Base-by-base conservation (phyloP, 2,329 filamentous ascomycete species). In the Coniella vitis region DNA sequence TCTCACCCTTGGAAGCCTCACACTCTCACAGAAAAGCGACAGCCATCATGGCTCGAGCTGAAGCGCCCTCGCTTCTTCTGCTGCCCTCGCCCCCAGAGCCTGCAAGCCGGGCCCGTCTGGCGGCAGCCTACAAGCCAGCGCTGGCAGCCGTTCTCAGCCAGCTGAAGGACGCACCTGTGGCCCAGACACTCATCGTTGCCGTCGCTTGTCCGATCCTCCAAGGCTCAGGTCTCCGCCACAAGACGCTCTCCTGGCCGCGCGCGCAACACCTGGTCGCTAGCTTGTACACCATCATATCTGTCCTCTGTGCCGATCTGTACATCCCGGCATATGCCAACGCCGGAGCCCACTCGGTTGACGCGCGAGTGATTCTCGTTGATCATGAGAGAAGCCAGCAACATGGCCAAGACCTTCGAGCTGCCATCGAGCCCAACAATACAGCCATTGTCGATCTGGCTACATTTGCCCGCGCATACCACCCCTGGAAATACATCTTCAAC, bases 261-360 rank as follows among this genome's bases (percentile, higher is more conserved):
- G 77, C 83, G 0, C 89, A 95, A 65, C 73, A 76, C n/a, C 72
- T 91, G 4, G 68, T 96, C 19, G 86, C 86, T 3, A 78, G 79
- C 21, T 63, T 94, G 20, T 97, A 97, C 72, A 82, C 83, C 58
- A 75, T 96, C 43, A 71, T 93, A 48, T 84, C 84, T 31, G 70
- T 83, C 39, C 72, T 88, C n/a, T 88, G 85, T 54, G 79, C 83
- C 12, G 74, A 81, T 55, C 70, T 79, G 41, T 70, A 69, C 40
- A 74, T 69, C 69, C 84, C 64, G 68, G 87, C 65, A 63, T 87
- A 66, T 72, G 78, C 70, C 7, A 66, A 68, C 37, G 71, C 69
- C 13, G 79, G 80, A 32, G 75, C 80, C 0, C 81, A 82, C 39
- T 85, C 87, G 20, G 78, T 95, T 14, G 89, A 96, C 65, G 75